Evolutionary conservation across 495 filamentous ascomycete genomes (phyloP).

Genomic region (Daldinia concentrica): DNA sequence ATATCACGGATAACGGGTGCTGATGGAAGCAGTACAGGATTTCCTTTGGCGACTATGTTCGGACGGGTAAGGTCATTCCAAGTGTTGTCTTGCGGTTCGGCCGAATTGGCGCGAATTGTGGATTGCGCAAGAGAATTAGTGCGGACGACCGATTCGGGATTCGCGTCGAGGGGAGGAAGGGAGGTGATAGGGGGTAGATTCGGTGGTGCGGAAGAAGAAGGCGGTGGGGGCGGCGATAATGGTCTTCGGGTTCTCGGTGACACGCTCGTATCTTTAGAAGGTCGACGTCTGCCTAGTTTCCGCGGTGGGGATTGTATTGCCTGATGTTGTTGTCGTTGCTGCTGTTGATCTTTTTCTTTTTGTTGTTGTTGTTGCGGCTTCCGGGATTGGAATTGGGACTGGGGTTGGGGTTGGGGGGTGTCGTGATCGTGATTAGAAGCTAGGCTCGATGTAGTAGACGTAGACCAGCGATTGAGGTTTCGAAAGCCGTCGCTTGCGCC

Average conservation of each 20-base stretch:
- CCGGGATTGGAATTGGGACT: not conserved
- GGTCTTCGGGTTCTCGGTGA: slow-evolving; percentile 35
- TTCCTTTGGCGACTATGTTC: slow-evolving; percentile 25
- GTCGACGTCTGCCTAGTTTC: slow-evolving; percentile 36
- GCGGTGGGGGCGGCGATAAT: slow-evolving; percentile 45
- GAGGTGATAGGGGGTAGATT: slow-evolving; percentile 44
- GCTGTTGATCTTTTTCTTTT: slow-evolving; percentile 6
- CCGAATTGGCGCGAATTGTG: slow-evolving; percentile 33
- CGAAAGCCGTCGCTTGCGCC: slow-evolving; percentile 71
- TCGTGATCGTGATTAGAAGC: slow-evolving; percentile 56
- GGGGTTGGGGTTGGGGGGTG: not conserved
- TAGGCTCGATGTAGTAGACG: slow-evolving; percentile 76
- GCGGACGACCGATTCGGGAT: slow-evolving; percentile 36
- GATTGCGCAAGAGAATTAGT: slow-evolving; percentile 17
- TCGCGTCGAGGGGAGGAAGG: slow-evolving; percentile 39
- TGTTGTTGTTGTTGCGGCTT: not conserved
- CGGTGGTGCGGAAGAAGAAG: slow-evolving; percentile 48
- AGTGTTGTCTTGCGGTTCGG: slow-evolving; percentile 32
- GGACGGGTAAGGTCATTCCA: slow-evolving; percentile 34
- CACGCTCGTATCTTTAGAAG: slow-evolving; percentile 30
- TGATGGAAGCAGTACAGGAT: slow-evolving; percentile 35
- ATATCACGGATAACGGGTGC: slow-evolving; percentile 39
- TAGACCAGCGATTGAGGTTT: slow-evolving; percentile 85
- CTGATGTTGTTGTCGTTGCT: slow-evolving; percentile 21
- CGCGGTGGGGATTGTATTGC: slow-evolving; percentile 41